Evolutionary conservation across 2,329 filamentous ascomycete genomes (phyloP).

Genomic region (Aureobasidium mangrovei): DNA sequence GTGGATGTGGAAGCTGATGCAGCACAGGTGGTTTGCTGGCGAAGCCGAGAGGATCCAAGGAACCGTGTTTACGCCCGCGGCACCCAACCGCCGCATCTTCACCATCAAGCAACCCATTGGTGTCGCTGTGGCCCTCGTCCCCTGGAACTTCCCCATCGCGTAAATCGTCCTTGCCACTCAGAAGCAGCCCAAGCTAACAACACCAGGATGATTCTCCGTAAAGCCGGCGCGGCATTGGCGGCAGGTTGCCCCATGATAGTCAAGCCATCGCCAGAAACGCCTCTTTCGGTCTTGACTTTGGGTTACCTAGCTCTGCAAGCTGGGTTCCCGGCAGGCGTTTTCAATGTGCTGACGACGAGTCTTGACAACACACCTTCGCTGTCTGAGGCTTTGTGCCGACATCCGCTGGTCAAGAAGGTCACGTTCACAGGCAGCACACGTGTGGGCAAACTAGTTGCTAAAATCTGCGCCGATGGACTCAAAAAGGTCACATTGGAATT

Average conservation of each 20-base stretch:
- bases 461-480: constrained; percentile 49
- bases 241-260: constrained; percentile 66
- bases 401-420: constrained; percentile 53
- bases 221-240: constrained; percentile 58
- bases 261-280: constrained; percentile 63
- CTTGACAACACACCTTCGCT: constrained; percentile 46
- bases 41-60: constrained; percentile 55
- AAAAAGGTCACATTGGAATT: constrained; percentile 59
- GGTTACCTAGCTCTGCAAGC: constrained; percentile 46
- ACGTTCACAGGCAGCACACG: constrained; percentile 54
- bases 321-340: constrained; percentile 50
- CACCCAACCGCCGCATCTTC: constrained; percentile 56
- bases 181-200: not conserved
- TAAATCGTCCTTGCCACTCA: no score
- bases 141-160: constrained; percentile 64
- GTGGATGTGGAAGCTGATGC: not conserved
- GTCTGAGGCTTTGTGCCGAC: constrained; percentile 47
- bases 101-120: constrained; percentile 69
- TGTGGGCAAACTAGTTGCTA: constrained; percentile 54
- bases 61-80: constrained; percentile 48
- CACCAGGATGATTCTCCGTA: constrained; percentile 51
- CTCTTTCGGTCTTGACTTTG: constrained; percentile 48
- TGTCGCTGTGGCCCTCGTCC: constrained; percentile 58
- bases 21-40: constrained; percentile 39
- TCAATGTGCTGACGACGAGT: constrained; percentile 54